Evolutionary conservation across 805 yeast genomes (phyloP), one percentile per base, ranked within the genome.

Genomic region (Blastobotrys muscicola): DNA sequence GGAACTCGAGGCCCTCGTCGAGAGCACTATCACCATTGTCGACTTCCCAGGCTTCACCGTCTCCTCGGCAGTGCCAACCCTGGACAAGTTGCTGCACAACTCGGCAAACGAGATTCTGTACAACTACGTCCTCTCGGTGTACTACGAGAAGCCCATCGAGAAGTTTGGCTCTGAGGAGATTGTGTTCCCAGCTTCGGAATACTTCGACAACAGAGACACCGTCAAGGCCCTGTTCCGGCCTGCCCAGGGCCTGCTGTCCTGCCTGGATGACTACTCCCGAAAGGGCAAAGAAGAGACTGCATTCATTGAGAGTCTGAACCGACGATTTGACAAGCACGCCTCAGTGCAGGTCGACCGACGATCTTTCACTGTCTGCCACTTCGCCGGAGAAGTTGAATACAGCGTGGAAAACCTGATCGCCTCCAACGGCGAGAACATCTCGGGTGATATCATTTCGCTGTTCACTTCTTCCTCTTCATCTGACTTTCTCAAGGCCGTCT

Each of bases 341-440:
- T 47, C 55, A 5, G 50, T 64, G 13, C 39, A 15, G n/a, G 14
- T 35, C 15, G 52, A 51, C 13, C 65, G 67, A 39, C 58, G 61
- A 43, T 73, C 76, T 1, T 76, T 76, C 50, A 59, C 72, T 8
- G 67, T 76, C 8, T 66, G 72, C 33, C 82, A 76, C 54, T 76
- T 72, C 52, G 79, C 79, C 36, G 82, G 80, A 8, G 69, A 67
- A 47, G 80, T 76, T 16, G 78, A 72, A 49, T 76, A 76, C 51
- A 61, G 70, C 32, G 71, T 72, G 16, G 74, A 70, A 30, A 66
- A 67, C 44, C 64, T 80, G 66, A 57, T 76, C 15, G 71, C 70
- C 36, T 73, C 74, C 47, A 73, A 75, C 49, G 66, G 68, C 16
- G 81, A 76, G 50, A 72, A 76, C 20, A 60, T 67, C 12, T 61